Base-by-base conservation (phyloP, 2,329 filamentous ascomycete species). In the Neopestalotiopsis rosae region DNA sequence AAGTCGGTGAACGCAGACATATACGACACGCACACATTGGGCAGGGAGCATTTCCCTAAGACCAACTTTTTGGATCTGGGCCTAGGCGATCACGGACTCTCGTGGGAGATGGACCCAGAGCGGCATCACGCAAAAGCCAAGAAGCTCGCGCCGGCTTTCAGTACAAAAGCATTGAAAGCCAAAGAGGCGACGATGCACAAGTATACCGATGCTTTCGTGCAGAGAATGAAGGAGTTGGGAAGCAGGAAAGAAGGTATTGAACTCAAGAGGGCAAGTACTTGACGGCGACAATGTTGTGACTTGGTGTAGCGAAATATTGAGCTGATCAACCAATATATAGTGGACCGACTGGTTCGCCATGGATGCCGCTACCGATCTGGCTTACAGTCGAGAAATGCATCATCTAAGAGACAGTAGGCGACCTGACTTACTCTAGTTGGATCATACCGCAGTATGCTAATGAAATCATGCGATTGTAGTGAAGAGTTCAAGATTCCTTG, bases 81-180 rank as follows among this genome's bases (percentile, higher is more conserved):
- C 5, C 14, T 32, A 5, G 56, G 56, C 1, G 56, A 58, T 10
- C 12, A 28, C 5, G 56, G 56, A 58, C 3, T 58, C 1, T 28
- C 56, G 12, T 58, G 20, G 56, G 56, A 58, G 20, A 58, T 12
- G 20, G 20, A 58, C 28, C 56, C 56, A 12, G 56, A 24, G 20
- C n/a, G 24, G 57, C 69, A 69, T 49, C 58, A 61, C 5, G 65
- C 67, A n/a, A 68, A 72, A 2, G 69, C 69, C 1, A 73, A 71
- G 42, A 71, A 69, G 62, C n/a, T 73, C 14, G 38, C 70, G 7
- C 72, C 72, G 1, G 72, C 71, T 42, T 73, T 72, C 42, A 68
- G 68, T 32, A 40, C 61, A 5, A 72, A 71, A 20, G 67, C 71
- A 13, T 70, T 67, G 28, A 71, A 69, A 65, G 66, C 68, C 13